Base-by-base conservation (phyloP, 495 filamentous ascomycete species). In the Monascus purpureus region DNA sequence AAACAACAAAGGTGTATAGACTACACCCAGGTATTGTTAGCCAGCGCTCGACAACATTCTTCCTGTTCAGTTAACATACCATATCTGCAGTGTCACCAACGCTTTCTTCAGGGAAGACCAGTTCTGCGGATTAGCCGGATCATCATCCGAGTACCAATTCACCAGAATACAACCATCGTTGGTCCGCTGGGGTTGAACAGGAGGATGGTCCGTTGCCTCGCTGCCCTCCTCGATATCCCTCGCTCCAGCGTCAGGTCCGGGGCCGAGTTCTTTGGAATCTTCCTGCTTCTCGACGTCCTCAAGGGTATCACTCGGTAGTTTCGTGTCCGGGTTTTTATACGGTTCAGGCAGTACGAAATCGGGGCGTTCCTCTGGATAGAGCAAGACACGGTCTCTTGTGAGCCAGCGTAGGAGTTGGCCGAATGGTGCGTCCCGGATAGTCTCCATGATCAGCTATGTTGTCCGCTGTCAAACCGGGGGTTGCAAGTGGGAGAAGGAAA, bases 61-160 rank as follows among this genome's bases (percentile, higher is more conserved):
- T n/a, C n/a, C n/a, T n/a, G n/a, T n/a, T n/a, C n/a, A n/a, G n/a
- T n/a, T n/a, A n/a, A n/a, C n/a, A n/a, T n/a, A n/a, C n/a, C 52
- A 50, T 12, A 53, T 49, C 4, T 52, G n/a, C 2, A 43, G 43
- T 6, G 45, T 23, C 8, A 55, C 24, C 1, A 52, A 24, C 3
- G 36, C 41, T 4, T 45, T 45, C 31, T 47, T 48, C 6, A 27
- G 18, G 23, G 45, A 47, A 2, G 58, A 54, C 70, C 70, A 74
- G 31, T 72, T 73, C 25, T 70, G 62, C 2, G 70, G 70, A 31
- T 74, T 72, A 3, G 53, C 66, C 6, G 50, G 40, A 39, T 72
- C 70, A 23, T 67, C 57, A 3, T 63, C 61, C 25, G 52, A 58
- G 39, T 72, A 70, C 70, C 70, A 73, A 33, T 70, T 62, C n/a